Base-by-base conservation (phyloP, 2,329 filamentous ascomycete genomes). In the Aspergillus pseudotamarii region DNA sequence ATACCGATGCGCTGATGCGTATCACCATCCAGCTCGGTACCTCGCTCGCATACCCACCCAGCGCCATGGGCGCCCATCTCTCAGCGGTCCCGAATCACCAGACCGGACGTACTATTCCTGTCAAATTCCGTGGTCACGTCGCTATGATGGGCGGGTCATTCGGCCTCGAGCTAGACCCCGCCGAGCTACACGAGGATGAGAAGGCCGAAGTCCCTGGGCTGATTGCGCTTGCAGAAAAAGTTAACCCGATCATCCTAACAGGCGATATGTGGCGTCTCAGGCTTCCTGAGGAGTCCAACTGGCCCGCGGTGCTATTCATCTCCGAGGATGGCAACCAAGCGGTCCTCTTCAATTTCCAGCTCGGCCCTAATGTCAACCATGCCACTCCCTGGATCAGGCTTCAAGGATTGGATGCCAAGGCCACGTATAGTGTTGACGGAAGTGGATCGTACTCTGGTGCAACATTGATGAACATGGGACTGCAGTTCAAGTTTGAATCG, bases 111-210 rank as follows among this genome's bases (percentile, higher is more conserved):
- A 84, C 81, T 1, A 84, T 84, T 1, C 83, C 87, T 0, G 80
- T 90, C 14, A 73, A 75, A 1, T 89, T 90, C 78, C 86, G 88
- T 38, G 86, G 85, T 0, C 87, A 89, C 60, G 88, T 90, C 0
- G 88, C 88, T 6, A 86, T 89, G 79, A 89, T 89, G 88, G 88
- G 88, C 60, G 88, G 88, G 2, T 88, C 86, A 0, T 90, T 90
- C 67, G 88, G 88, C 0, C 81, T 90, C 12, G 88, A 90, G 71
- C 81, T 90, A 9, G 82, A 89, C 69, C 88, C 88, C 0, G 76
- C 76, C 0, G 79, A 83, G 9, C 81, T 88, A 6, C 74, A 75
- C 0, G 78, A 78, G 0, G 82, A 83, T 14, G 88, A 90, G n/a
- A 79, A 77, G 54, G 80, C 76, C 0, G 78, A 80, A 34, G 80